These are phyloP conservation scores for Blastosporella zonata DNA, from an alignment of 1,284 basidiomycete genomes.

Conservation along the genomic window DNA sequence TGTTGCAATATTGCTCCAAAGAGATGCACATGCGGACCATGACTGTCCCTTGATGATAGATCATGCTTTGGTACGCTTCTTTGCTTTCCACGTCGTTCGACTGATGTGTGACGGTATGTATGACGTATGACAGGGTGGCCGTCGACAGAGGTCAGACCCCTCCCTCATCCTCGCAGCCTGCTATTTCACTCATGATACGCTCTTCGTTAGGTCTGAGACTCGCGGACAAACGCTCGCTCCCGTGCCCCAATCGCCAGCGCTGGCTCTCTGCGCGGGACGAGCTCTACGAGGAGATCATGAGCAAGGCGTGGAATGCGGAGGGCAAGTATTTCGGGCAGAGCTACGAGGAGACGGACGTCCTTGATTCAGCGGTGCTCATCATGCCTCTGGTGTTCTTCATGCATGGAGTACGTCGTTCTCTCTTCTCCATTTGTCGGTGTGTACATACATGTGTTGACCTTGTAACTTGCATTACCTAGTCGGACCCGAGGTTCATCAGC, in stretches of 20 bases:
- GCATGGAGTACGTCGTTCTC: slow-evolving; percentile 47
- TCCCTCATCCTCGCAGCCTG: not conserved
- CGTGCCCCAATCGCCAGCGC: slow-evolving; percentile 65
- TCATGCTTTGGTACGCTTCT: slow-evolving; percentile 78
- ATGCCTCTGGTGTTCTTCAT: slow-evolving; percentile 90
- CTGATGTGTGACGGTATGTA: not conserved
- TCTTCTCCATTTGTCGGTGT: too few species aligned
- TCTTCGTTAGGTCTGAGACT: slow-evolving; percentile 66
- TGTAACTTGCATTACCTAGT: slow-evolving; percentile 48
- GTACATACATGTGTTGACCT: too few species aligned
- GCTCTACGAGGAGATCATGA: slow-evolving; percentile 85
- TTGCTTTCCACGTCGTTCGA: not conserved
- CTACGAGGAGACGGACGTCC: slow-evolving; percentile 67
- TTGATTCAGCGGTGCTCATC: slow-evolving; percentile 76
- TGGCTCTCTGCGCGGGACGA: slow-evolving; percentile 78
- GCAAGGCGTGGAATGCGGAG: slow-evolving; percentile 73
- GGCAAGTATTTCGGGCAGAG: slow-evolving; percentile 72
- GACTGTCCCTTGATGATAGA: slow-evolving; percentile 35
- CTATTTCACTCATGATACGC: too few species aligned
- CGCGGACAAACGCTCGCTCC: slow-evolving; percentile 84
- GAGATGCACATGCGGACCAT: too few species aligned
- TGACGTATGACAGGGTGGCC: slow-evolving; percentile 66
- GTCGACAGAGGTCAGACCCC: slow-evolving; percentile 70
- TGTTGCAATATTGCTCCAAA: not conserved
- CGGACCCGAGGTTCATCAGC: slow-evolving; percentile 82